Conservation (phyloP, 2,329 filamentous ascomycete genomes). For the Oidium heveae region DNA sequence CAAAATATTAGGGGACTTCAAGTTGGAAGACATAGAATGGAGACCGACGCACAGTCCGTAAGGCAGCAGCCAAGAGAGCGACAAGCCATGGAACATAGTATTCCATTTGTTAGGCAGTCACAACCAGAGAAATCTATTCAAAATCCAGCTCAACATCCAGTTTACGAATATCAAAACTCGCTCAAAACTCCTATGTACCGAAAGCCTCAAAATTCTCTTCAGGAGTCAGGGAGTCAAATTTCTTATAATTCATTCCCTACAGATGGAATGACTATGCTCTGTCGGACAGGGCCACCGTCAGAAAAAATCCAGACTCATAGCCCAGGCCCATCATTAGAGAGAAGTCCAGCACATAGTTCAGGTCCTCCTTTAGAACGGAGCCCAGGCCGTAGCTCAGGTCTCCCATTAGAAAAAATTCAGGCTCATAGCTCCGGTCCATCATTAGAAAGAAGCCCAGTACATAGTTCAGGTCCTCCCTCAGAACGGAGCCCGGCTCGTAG, state of each 20-base stretch:
- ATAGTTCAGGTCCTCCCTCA: slow-evolving; percentile 18
- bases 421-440: too few species aligned
- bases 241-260: slow-evolving; percentile 85
- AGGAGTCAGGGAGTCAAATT: slow-evolving; percentile 27
- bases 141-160: not conserved
- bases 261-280: slow-evolving; percentile 96
- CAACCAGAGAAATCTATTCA: not conserved
- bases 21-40: slow-evolving; percentile 1
- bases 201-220: slow-evolving; percentile 29
- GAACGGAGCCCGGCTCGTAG: slow-evolving; percentile 41
- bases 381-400: slow-evolving; percentile 30
- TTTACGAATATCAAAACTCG: not conserved
- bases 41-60: not conserved
- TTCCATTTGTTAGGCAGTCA: not conserved
- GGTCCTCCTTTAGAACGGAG: slow-evolving; percentile 33
- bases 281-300: slow-evolving; percentile 38
- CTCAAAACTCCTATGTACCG: not conserved
- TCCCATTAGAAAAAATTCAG: too few species aligned
- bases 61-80: not conserved
- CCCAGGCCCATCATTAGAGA: too few species aligned
- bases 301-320: too few species aligned
- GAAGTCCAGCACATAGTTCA: too few species aligned
- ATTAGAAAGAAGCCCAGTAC: too few species aligned
- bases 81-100: slow-evolving; percentile 4
- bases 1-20: slow-evolving; percentile 3